Evolutionary conservation across 2,329 filamentous ascomycete species (phyloP).

Genomic region (Alternaria triticimaculans): DNA sequence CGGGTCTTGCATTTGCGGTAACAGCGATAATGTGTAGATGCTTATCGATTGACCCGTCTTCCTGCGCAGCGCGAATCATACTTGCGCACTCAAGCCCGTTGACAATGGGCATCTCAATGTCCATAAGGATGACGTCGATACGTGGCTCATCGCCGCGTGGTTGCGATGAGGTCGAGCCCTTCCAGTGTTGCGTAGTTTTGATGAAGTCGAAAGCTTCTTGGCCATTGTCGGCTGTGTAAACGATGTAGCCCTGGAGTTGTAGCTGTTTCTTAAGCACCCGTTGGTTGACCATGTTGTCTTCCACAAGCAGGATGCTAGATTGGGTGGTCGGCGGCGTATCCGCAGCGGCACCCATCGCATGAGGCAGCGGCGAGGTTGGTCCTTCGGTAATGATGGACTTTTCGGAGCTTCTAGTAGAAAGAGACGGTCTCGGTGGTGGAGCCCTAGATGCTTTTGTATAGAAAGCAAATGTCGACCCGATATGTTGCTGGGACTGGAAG

Average conservation of each 20-base stretch:
- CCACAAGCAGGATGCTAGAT: background rate
- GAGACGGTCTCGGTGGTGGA: background rate
- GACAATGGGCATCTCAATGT: constrained; percentile 44
- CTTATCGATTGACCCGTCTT: constrained; percentile 7
- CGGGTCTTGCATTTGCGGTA: constrained; percentile 36
- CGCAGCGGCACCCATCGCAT: background rate
- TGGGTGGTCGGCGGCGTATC: background rate
- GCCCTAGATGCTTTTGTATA: constrained; percentile 19
- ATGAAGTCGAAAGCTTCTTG: constrained; percentile 20
- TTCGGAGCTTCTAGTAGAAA: background rate
- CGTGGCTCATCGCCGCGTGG: background rate
- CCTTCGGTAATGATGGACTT: background rate
- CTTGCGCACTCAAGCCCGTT: constrained; percentile 30
- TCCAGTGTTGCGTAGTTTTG: background rate
- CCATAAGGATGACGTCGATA: constrained; percentile 25
- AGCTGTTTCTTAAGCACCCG: constrained; percentile 33
- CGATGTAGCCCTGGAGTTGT: constrained; percentile 26
- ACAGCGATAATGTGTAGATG: constrained; percentile 33
- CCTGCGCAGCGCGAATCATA: constrained; percentile 24
- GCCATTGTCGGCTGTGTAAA: constrained; percentile 35
- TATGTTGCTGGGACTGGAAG: constrained; percentile 21
- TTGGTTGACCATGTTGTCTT: constrained; percentile 42
- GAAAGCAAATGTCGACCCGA: constrained; percentile 33
- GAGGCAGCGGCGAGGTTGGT: background rate
- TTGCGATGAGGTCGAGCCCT: constrained; percentile 18